A percentile compares a stretch with the other conserved stretches of the same genome.
These are phyloP conservation scores for Macadamia tetraphylla DNA, from an alignment of 164 flowering plant genomes.

Conservation along the genomic window DNA sequence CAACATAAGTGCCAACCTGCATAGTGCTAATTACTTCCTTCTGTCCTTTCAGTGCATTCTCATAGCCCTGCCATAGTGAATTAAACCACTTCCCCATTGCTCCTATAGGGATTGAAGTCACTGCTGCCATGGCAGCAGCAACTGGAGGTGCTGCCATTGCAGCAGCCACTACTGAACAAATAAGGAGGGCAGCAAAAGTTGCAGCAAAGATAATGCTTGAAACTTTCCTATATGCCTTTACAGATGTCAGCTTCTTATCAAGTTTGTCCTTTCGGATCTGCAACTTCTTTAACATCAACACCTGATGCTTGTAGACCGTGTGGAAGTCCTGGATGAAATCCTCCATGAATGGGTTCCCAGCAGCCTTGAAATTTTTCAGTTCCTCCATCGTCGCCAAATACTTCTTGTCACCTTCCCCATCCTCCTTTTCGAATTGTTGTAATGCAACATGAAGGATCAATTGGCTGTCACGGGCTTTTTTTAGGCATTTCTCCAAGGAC, in stretches of 20 bases:
- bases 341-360: conserved; percentile 63
- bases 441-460: conserved; percentile 55
- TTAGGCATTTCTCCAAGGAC: conserved; percentile 56
- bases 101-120: conserved; percentile 71
- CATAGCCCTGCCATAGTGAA: conserved; percentile 61
- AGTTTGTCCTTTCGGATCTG: conserved; percentile 49
- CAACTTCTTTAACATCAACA: conserved; percentile 52
- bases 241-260: conserved; percentile 53
- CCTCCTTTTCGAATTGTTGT: conserved; percentile 57
- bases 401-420: conserved; percentile 19
- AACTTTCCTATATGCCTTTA: conserved; percentile 63
- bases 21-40: conserved; percentile 54
- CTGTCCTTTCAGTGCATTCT: conserved; percentile 51
- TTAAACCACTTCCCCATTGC: conserved; percentile 80
- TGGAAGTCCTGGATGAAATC: conserved; percentile 55
- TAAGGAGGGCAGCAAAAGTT: conserved; percentile 56
- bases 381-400: conserved; percentile 45
- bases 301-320: conserved; percentile 51
- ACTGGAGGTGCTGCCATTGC: conserved; percentile 82
- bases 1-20: conserved; percentile 48
- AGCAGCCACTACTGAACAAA: conserved; percentile 85
- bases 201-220: conserved; percentile 61
- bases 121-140: conserved; percentile 69
- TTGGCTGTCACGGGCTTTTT: conserved; percentile 61
- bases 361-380: conserved; percentile 49